These are phyloP conservation scores for Salix suchowensis DNA, from an alignment of 345 rosid genomes.

Conservation along the genomic window DNA sequence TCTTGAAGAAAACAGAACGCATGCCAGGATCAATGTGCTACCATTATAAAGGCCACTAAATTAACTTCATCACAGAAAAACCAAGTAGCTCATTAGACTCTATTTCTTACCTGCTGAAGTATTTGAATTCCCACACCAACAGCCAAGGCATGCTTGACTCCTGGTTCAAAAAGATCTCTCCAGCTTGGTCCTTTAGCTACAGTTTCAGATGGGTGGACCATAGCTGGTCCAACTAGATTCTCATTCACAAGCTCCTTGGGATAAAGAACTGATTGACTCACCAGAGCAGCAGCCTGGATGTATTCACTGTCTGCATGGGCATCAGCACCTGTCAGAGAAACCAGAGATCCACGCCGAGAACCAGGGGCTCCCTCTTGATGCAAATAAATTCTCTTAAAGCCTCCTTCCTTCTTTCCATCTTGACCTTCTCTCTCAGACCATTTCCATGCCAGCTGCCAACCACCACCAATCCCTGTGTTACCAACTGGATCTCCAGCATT, in stretches of 20 bases:
- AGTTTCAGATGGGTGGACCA: constrained; percentile 83
- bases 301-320: constrained; percentile 47
- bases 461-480: constrained; percentile 79
- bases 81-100: not conserved
- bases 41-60: not conserved
- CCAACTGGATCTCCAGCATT: constrained; percentile 49
- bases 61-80: not conserved
- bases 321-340: constrained; percentile 59
- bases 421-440: constrained; percentile 72
- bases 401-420: constrained; percentile 75
- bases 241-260: constrained; percentile 57
- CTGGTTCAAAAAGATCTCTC: constrained; percentile 86
- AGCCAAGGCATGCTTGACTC: constrained; percentile 81
- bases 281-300: constrained; percentile 85
- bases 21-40: not conserved
- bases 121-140: constrained; percentile 94
- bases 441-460: constrained; percentile 99
- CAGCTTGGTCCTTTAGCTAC: constrained; percentile 50
- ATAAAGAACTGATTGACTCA: constrained; percentile 81
- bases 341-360: constrained; percentile 63
- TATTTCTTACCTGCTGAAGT: constrained; percentile 84
- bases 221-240: constrained; percentile 74
- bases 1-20: not conserved
- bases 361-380: constrained; percentile 63
- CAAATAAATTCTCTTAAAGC: constrained; percentile 78